Evolutionary conservation across 208 protist species (phyloP).

Genomic region (Phytomonas sp.): DNA sequence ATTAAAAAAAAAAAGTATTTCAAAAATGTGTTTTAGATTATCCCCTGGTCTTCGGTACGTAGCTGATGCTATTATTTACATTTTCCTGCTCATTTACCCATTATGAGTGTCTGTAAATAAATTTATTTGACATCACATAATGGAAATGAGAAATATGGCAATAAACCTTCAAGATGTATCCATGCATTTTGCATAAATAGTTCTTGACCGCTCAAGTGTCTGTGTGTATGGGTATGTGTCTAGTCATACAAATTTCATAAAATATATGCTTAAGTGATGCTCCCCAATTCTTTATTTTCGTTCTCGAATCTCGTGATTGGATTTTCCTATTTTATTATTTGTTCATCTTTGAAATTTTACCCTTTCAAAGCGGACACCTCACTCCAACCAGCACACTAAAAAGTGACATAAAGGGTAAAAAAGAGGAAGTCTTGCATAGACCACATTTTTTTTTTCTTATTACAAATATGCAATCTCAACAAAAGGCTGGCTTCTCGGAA

Average conservation of each 20-base stretch:
- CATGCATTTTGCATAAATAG: neutral
- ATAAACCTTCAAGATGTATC: neutral
- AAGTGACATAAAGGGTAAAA: neutral
- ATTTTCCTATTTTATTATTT: neutral
- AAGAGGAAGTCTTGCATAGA: neutral
- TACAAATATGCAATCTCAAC: neutral
- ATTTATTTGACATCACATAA: neutral
- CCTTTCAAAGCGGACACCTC: neutral
- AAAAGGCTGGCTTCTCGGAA: constrained; percentile 8
- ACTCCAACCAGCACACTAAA: neutral
- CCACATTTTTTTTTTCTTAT: neutral
- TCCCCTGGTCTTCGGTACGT: neutral
- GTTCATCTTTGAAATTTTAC: neutral
- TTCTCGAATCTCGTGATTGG: neutral
- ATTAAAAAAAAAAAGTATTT: neutral
- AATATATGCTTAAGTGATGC: neutral
- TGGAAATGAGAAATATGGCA: neutral
- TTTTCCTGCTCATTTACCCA: neutral
- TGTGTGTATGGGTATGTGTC: neutral
- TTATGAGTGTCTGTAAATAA: neutral
- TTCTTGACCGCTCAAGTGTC: neutral
- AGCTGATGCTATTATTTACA: neutral
- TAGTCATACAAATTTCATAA: neutral
- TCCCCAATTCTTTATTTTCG: neutral
- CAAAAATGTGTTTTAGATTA: neutral